Evolutionary conservation across 1,284 basidiomycete species (phyloP).

Genomic region (Takashimella koratensis): DNA sequence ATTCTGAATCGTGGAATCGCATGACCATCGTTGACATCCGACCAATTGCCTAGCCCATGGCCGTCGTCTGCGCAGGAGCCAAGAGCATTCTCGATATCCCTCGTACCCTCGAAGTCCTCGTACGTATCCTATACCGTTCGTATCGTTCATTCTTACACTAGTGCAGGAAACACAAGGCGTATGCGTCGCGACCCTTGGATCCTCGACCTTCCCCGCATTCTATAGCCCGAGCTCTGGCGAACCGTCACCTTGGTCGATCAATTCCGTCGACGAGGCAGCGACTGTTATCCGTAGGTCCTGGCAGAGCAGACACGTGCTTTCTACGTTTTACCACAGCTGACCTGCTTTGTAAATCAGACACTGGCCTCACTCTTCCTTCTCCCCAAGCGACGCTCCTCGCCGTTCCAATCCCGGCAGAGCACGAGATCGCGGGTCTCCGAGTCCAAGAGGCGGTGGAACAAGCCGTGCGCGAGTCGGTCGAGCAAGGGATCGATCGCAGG

Average conservation of each 20-base stretch:
- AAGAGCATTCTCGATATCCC: conserved; percentile 96
- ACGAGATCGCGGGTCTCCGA: conserved; percentile 61
- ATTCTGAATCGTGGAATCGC: not conserved
- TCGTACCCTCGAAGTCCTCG: conserved; percentile 86
- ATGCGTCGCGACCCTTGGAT: conserved; percentile 78
- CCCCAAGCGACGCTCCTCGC: conserved; percentile 64
- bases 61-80: conserved; percentile 87
- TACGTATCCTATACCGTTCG: conserved; percentile 40
- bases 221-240: conserved; percentile 81
- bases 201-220: conserved; percentile 84
- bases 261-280: conserved; percentile 16
- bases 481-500: conserved; percentile 70
- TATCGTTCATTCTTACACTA: conserved; percentile 36
- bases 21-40: conserved; percentile 1
- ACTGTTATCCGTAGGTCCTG: conserved; percentile 12
- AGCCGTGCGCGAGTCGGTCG: conserved; percentile 78
- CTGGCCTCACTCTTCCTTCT: conserved; percentile 39
- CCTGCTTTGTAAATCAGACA: conserved; percentile 23
- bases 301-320: no score
- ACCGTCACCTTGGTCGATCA: conserved; percentile 14
- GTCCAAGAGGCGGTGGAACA: conserved; percentile 81
- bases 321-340: not conserved
- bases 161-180: conserved; percentile 92
- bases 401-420: conserved; percentile 81
- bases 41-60: conserved; percentile 54